Base-by-base conservation (phyloP, 805 yeast genomes). In the Starmerella gropengiesseri region DNA sequence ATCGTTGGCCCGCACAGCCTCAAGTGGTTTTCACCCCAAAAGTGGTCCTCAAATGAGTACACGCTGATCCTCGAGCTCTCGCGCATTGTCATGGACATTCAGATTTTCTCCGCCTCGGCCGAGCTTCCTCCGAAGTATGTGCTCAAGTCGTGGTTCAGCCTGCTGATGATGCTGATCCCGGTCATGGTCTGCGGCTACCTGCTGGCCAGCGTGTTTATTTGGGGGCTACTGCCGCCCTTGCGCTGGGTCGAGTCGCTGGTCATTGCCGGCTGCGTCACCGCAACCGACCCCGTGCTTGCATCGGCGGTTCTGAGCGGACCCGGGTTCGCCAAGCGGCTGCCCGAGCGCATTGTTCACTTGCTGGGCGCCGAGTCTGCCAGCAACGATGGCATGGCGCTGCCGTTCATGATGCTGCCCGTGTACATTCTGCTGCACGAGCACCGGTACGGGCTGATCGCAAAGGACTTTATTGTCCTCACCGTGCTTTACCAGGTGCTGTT, bases 1-100 rank as follows among this genome's bases (percentile, higher is more conserved):
- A 82, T 86, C 16, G 75, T 86, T 11, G 96, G 96, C 0, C 95
- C 96, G 0, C 84, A 81, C 55, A 78, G 83, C 55, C 63, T 85
- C 27, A 64, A 75, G 43, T 83, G 95, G 94, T 82, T 87, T 57
- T 63, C 77, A 44, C 95, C 96, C 2, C 59, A 73, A 8, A 62
- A 71, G 3, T 86, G 96, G 96, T 91, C 91, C 0, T 76, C 81
- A 55, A 61, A 81, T 1, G 95, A 40, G 30, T 39, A 41, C 29
- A 11, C 19, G 13, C 37, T 50, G 14, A 50, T 53, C 14, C 32
- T 50, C 7, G 54, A 50, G 38, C 42, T 50, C 14, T 33, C 79
- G 47, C 63, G 85, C 32, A 70, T 80, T 3, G 78, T 79, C 12
- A 64, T 79, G 47, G 77, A 81, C 51, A 73, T 80, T 46, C 86